Evolutionary conservation across 1,284 basidiomycete genomes (phyloP).

Genomic region (Trichosporon coremiiforme): DNA sequence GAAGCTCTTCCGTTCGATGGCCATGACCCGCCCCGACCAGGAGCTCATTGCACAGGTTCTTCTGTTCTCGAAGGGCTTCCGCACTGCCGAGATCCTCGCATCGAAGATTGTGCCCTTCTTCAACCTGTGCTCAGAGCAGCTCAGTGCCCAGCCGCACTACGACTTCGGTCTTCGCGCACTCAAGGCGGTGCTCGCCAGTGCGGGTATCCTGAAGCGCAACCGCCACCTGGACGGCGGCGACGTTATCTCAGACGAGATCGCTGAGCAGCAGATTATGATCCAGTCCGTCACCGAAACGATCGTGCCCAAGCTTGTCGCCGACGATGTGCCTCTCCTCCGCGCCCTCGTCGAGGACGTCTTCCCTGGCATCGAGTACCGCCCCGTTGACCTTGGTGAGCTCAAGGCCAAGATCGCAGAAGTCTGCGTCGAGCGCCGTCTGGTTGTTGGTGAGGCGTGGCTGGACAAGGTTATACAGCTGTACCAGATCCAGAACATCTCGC

Average conservation of each 20-base stretch:
- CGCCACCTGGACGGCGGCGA: conserved; percentile 60
- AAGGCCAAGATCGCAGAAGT: conserved; percentile 82
- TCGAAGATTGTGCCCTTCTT: conserved; percentile 99
- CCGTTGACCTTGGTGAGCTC: conserved; percentile 83
- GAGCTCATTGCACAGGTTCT: conserved; percentile 99
- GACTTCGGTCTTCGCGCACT: conserved; percentile 98
- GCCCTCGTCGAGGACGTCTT: conserved; percentile 97
- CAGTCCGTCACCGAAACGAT: conserved; percentile 99
- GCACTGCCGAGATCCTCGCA: conserved; percentile 91
- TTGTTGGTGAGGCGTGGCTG: conserved; percentile 86
- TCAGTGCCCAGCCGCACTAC: conserved; percentile 97
- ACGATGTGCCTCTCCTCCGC: conserved; percentile 91
- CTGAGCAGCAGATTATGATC: conserved; percentile 94
- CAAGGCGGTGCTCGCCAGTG: conserved; percentile 94
- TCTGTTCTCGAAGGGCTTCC: conserved; percentile 99
- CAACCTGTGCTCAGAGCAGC: conserved; percentile 94
- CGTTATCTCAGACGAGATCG: conserved; percentile 63
- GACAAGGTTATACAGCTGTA: conserved; percentile 97
- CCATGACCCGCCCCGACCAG: conserved; percentile 97
- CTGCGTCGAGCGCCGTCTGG: conserved; percentile 80
- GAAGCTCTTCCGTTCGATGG: conserved; percentile 70
- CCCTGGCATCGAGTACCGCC: conserved; percentile 88
- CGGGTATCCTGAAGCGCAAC: conserved; percentile 96
- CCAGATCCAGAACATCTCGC: conserved; percentile 99
- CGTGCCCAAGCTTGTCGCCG: conserved; percentile 95